Evolutionary conservation across 345 rosid genomes (phyloP), one percentile per base, ranked within the genome.

Genomic region (Dimocarpus longan): DNA sequence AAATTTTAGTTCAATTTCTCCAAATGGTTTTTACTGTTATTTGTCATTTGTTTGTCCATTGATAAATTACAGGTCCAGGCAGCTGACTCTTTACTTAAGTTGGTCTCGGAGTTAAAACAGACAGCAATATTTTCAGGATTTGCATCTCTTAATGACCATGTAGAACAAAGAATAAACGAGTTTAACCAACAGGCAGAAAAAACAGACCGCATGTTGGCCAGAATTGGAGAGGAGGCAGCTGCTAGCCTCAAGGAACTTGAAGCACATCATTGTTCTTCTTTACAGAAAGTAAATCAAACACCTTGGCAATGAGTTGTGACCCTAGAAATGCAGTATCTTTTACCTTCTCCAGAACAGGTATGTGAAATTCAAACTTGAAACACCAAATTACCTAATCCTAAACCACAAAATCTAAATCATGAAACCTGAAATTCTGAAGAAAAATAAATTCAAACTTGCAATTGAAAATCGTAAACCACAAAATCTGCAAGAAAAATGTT

Each of bases 51-150:
- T 4, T 74, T n/a, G 43, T 13, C 69, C 69, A 43, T 68, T 80
- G 43, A 18, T 42, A 11, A 16, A 24, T 42, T 72, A 74, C 89
- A 95, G 98, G 97, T 89, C 82, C 98, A 92, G 78, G 97, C 97
- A 74, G 95, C 97, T 54, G 97, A 94, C 75, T 91, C 99, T 66
- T 80, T 96, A 54, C 91, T 92, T 63, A 95, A 93, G 83, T 85
- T 91, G 74, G 99, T 93, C 62, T 91, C 94, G 0, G 97, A 94
- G 79, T 88, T 95, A 78, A 96, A 95, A 80, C 97, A 92, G 85
- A 92, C 97, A 1, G 95, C 95, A 7, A 90, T 95, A 5, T 96
- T 93, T 70, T 94, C 94, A 0, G 99, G 97, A 74, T 91, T 96
- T 78, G 94, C 99, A n/a, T 94, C 99, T 42, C 91, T 94, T 0